Base-by-base conservation (phyloP, 176 grass and related monocot species). In the Aegilops longissima region DNA sequence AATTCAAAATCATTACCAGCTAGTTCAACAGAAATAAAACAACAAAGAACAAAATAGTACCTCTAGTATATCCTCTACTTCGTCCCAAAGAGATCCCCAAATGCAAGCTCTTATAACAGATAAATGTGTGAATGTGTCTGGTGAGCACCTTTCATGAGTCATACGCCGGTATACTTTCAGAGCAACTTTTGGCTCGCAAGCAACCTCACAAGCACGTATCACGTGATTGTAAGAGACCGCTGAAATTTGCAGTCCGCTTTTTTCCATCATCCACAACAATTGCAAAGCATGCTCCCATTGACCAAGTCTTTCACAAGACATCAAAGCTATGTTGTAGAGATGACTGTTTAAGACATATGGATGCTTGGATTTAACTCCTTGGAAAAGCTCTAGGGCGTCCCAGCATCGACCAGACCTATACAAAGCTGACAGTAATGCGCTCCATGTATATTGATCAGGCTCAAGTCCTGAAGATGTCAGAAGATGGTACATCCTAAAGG, bases 371-470 rank as follows among this genome's bases (percentile, higher is more conserved):
- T 91, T 92, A 45, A 98, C 87, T 77, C 90, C 78, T 66, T 94
- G 90, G 58, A 98, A 95, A 78, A 98, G 86, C 36, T 92, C 61
- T 47, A 98, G 77, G 58, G 70, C 90, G 18, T 98, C 93, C 63
- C 81, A 89, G 80, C 80, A 94, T 36, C 86, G 83, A 62, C 81
- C 86, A 81, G 96, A 95, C 70, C 88, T 93, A 72, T 98, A 94
- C 61, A 98, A 86, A 2, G 90, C 88, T 58, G 88, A 89, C 73
- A 98, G 44, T 29, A 98, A 90, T 80, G 92, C 91, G 56, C 85
- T 93, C 93, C 93, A 95, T 76, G 96, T 98, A 80, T 98, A 98
- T 38, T 82, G 82, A 89, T 98, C 93, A 84, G 96, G 91, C 31
- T 81, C 81, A 65, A 91, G 93, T 24, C 88, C 93, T 21, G 82